A percentile compares a stretch with the other conserved stretches of the same genome.
Evolutionary conservation across 2,329 filamentous ascomycete genomes (phyloP).

Genomic region (Diaporthe longicolla): DNA sequence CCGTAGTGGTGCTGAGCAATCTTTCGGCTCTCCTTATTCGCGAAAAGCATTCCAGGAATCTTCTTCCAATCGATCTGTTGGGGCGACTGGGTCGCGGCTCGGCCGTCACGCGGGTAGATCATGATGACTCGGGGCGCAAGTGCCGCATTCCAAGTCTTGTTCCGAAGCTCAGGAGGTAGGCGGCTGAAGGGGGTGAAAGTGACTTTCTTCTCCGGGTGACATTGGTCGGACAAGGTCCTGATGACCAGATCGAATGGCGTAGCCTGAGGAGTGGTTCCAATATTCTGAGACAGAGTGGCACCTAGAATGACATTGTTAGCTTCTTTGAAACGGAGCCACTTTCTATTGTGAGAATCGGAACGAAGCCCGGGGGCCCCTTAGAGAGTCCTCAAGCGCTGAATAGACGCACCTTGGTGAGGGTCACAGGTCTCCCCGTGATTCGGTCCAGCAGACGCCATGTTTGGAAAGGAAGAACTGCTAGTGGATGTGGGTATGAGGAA

Average conservation of each 20-base stretch:
- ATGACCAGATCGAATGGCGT: no score
- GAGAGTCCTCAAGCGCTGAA: no score
- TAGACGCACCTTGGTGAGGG: no score
- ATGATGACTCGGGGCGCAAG: background rate
- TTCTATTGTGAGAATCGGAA: no score
- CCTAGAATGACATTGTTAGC: background rate
- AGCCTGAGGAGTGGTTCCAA: background rate
- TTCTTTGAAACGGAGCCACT: no score
- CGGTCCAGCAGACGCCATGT: background rate
- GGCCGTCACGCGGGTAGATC: background rate
- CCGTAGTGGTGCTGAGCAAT: background rate
- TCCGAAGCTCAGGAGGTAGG: background rate
- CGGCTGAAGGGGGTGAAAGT: background rate
- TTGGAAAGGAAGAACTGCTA: background rate
- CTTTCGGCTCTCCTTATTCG: background rate
- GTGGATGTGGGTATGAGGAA: no score
- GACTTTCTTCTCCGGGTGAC: background rate
- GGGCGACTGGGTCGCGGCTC: background rate
- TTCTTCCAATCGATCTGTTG: background rate
- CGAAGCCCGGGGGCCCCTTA: no score
- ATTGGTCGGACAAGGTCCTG: no score
- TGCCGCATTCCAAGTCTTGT: background rate
- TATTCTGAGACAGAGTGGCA: background rate
- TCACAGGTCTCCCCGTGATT: background rate
- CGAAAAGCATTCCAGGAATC: background rate